Conservation (phyloP, 1,284 basidiomycete species). For the Puccinia triticina region DNA sequence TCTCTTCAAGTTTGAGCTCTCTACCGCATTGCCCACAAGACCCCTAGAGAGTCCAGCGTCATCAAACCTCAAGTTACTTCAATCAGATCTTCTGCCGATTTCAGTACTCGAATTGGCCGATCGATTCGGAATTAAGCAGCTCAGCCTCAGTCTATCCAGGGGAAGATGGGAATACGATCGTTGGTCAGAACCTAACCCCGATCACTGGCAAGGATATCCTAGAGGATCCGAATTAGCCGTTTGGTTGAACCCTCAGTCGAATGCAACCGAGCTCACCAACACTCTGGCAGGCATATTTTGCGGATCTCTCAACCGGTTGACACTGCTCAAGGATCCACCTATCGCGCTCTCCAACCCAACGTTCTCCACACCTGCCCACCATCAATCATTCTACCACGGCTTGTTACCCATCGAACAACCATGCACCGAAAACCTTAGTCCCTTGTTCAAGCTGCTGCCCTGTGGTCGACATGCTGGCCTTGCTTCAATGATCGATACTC, state of each 20-base stretch:
- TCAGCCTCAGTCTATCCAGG: conserved; percentile 68
- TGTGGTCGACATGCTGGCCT: conserved; percentile 89
- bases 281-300: conserved; percentile 91
- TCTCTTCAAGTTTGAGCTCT: conserved; percentile 78
- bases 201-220: conserved; percentile 29
- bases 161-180: conserved; percentile 54
- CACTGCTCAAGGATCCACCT: conserved; percentile 52
- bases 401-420: conserved; percentile 79
- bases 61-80: conserved; percentile 10
- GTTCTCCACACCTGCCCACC: conserved; percentile 54
- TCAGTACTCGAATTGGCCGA: conserved; percentile 81
- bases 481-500: conserved; percentile 81
- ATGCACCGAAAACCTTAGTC: conserved; percentile 95
- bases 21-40: conserved; percentile 55
- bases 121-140: conserved; percentile 78
- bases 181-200: conserved; percentile 42
- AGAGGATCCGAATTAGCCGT: conserved; percentile 10
- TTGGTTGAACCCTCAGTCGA: conserved; percentile 20
- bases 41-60: conserved; percentile 2
- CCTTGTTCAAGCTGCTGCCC: conserved; percentile 89
- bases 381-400: conserved; percentile 55
- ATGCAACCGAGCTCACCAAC: conserved; percentile 74
- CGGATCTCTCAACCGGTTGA: conserved; percentile 74
- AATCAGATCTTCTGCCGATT: conserved; percentile 71
- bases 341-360: conserved; percentile 50